phyloP scores from a whole-genome alignment of 805 yeast genomes.

The Myxozyma udenii region DNA sequence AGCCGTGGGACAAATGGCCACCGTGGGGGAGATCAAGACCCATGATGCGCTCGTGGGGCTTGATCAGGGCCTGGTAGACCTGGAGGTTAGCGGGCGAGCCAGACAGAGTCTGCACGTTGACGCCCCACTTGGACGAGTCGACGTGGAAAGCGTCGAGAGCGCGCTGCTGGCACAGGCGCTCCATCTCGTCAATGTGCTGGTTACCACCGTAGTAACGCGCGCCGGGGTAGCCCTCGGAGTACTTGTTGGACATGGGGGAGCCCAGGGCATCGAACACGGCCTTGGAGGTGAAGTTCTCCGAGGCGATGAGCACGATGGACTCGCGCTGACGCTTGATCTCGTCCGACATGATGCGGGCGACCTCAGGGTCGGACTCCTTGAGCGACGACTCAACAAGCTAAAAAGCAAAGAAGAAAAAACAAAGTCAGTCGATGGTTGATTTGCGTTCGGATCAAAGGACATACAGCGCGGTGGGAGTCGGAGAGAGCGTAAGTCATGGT shows the following conservation, averaged over 20 bases:
- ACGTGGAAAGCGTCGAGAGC: conserved; percentile 86
- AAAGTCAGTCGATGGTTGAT: background rate
- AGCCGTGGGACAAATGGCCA: conserved; percentile 97
- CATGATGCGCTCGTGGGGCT: conserved; percentile 95
- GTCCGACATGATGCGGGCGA: conserved; percentile 42
- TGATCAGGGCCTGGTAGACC: conserved; percentile 92
- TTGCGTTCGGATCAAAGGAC: background rate
- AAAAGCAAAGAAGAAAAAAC: background rate
- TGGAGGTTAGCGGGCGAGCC: conserved; percentile 98
- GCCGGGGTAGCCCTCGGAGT: conserved; percentile 99
- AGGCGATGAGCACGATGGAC: conserved; percentile 90
- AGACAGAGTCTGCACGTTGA: conserved; percentile 91
- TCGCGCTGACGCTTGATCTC: conserved; percentile 91
- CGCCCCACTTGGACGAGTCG: conserved; percentile 88
- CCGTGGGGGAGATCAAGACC: conserved; percentile 98
- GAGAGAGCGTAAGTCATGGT: conserved; percentile 29
- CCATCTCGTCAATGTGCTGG: conserved; percentile 93
- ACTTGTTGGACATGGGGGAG: conserved; percentile 96
- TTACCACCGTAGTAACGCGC: conserved; percentile 99
- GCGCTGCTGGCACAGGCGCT: conserved; percentile 86
- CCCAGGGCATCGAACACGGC: conserved; percentile 96
- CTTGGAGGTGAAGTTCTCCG: conserved; percentile 94
- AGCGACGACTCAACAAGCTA: conserved; percentile 36
- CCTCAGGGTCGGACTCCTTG: conserved; percentile 42
- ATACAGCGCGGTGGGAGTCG: conserved; percentile 25